Percentiles rank a stretch among this genome's conserved stretches.
These are phyloP conservation scores for Beauveria rudraprayagi DNA, from an alignment of 2,329 filamentous ascomycete genomes.

Conservation along the genomic window DNA sequence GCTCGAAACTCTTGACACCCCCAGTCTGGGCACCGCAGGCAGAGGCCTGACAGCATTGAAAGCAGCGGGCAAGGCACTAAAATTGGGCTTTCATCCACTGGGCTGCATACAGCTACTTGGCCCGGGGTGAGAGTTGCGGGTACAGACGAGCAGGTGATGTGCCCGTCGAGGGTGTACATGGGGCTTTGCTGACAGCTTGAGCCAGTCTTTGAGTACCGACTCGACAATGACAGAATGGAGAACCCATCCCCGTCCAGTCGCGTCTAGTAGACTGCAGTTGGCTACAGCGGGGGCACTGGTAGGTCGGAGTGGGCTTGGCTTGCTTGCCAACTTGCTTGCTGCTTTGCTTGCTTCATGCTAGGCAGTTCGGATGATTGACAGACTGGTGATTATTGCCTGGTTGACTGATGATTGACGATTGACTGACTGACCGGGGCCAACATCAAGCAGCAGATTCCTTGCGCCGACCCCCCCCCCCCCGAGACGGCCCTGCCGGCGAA, in stretches of 20 bases:
- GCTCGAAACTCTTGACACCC: too few species aligned
- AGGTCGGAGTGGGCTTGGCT: background rate
- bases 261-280: too few species aligned
- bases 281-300: background rate
- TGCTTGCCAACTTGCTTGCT: too few species aligned
- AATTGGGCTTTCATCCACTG: background rate
- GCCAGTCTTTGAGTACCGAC: background rate
- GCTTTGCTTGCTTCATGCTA: background rate
- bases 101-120: background rate
- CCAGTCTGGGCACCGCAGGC: background rate
- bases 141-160: slow-evolving; percentile 6
- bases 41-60: background rate
- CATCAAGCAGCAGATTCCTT: too few species aligned
- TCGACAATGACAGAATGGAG: background rate
- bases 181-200: slow-evolving; percentile 4
- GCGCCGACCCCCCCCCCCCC: too few species aligned
- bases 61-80: background rate
- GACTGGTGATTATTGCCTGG: background rate
- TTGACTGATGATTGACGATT: background rate
- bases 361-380: background rate
- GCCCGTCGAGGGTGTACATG: slow-evolving; percentile 1
- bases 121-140: background rate
- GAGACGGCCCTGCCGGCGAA: slow-evolving; percentile 28
- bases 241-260: background rate
- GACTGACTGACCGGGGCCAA: background rate